Base-by-base conservation (phyloP, 1,284 basidiomycete genomes). In the Cutaneotrichosporon sp. region DNA sequence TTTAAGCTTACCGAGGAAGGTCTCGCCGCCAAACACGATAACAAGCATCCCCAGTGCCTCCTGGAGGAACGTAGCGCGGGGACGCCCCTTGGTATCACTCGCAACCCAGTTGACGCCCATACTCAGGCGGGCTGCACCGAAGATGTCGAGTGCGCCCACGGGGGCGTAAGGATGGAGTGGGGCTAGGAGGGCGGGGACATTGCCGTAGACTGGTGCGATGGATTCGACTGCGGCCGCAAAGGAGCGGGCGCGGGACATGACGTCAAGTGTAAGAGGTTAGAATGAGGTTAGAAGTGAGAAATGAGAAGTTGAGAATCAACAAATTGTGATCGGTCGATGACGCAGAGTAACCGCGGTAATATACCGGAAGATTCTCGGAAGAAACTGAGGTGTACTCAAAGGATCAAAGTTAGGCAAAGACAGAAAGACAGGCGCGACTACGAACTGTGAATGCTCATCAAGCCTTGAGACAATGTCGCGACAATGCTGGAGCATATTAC, bases 11-110 rank as follows among this genome's bases (percentile, higher is more conserved):
- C 79, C 66, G 0, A 81, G 70, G 51, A 80, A 80, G 0, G 79
- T 80, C 65, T 81, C 80, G 22, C 77, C 78, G 18, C 80, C 80
- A 67, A 79, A 81, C 2, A 81, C 67, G 32, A 81, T 68, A 0
- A 80, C 63, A 66, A 76, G 47, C n/a, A 81, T 69, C 0, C 79
- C 80, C 11, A 76, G 59, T 8, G 72, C 64, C 62, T 81, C 80
- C 61, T 79, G 77, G 61, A 78, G 38, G 11, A 70, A 62, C 18
- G 63, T 69, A 3, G 76, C 71, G 40, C 76, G 64, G 2, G 56
- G 46, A 56, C 64, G 70, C 32, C 64, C 69, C 14, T 57, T 59
- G 7, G 65, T 60, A 2, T 60, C 38, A 1, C 66, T 62, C 22
- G 77, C 76, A 42, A 77, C 72, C 72, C 76, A 78, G 66, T 80